Evolutionary conservation across 495 filamentous ascomycete genomes (phyloP), one percentile per base, ranked within the genome.

Genomic region (Letharia columbiana): DNA sequence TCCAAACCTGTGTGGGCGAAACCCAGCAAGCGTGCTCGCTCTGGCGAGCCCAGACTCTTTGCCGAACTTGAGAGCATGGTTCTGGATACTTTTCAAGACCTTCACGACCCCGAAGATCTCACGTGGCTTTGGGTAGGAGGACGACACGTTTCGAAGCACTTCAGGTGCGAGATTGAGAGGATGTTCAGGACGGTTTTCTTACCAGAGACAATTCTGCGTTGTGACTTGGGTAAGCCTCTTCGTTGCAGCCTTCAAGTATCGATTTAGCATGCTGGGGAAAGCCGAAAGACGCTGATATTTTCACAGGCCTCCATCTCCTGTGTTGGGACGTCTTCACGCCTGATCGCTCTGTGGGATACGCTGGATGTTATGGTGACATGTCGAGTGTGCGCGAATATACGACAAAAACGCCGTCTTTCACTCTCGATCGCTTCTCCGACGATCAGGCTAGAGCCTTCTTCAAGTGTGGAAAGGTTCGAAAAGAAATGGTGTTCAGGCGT

Each of bases 91-190:
- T 47, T 62, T 17, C 13, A 23, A 20, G 20, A 39, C 15, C 4
- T 47, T 40, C n/a, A 63, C 50, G 40, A 40, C 1, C 33, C 50
- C 10, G 31, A 54, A 39, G 45, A 63, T 15, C 47, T 63, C 33
- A 39, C 23, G 8, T 63, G 61, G 61, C 61, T 63, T 39, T 63
- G 47, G 61, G 39, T 54, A 50, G 45, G 39, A n/a, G 61, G 44
- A 9, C 35, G 61, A 45, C 18, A 52, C 40, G 31, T 63, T 17
- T 63, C 61, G 33, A 28, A 7, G 17, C 23, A 39, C 4, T 63
- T 63, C 45, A 63, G n/a, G 17, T 15, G 2, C 18, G 33, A 50
- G 18, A 31, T 63, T 39, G 61, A 63, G 20, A 23, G 40, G 6
- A 47, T 63, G 9, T 63, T 63, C 20, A 63, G 35, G 35, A 39